Evolutionary conservation across 1,284 basidiomycete genomes (phyloP).

Genomic region (Moniliophthora roreri): DNA sequence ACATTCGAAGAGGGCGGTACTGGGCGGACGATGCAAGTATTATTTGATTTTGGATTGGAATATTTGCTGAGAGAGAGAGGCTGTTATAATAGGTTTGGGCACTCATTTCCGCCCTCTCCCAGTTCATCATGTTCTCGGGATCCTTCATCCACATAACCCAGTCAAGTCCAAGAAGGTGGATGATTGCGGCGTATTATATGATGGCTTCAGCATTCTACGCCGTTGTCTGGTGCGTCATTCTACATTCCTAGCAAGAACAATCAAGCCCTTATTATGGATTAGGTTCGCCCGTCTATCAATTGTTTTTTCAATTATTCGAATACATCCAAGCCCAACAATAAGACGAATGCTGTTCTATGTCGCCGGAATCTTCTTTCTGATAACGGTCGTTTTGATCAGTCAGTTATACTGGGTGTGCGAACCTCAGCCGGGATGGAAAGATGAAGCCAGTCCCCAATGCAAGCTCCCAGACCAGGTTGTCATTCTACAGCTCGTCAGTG

Average conservation of each 20-base stretch:
- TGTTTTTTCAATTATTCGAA: conserved; percentile 35
- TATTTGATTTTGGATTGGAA: no score
- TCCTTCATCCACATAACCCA: conserved; percentile 11
- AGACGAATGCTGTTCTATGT: conserved; percentile 24
- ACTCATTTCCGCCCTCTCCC: conserved; percentile 12
- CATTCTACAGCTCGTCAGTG: background rate
- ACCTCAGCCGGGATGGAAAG: background rate
- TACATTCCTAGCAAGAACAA: background rate
- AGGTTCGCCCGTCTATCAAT: conserved; percentile 32
- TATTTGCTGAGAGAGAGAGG: no score
- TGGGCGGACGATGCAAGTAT: conserved; percentile 34
- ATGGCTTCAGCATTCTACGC: conserved; percentile 33
- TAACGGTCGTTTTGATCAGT: conserved; percentile 23
- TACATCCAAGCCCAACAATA: conserved; percentile 27
- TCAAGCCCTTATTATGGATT: no score
- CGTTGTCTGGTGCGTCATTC: conserved; percentile 30
- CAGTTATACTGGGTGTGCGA: conserved; percentile 19
- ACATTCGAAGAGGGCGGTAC: conserved; percentile 26
- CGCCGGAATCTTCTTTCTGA: conserved; percentile 22
- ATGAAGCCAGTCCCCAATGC: background rate
- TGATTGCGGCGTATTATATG: conserved; percentile 31
- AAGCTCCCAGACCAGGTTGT: background rate
- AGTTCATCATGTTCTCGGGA: conserved; percentile 25
- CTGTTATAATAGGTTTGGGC: conserved; percentile 13
- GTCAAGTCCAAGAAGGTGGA: conserved; percentile 16